Evolutionary conservation across 106 monocot species (phyloP), one percentile per base, ranked within the genome.

Genomic region (Apostasia shenzhenica): DNA sequence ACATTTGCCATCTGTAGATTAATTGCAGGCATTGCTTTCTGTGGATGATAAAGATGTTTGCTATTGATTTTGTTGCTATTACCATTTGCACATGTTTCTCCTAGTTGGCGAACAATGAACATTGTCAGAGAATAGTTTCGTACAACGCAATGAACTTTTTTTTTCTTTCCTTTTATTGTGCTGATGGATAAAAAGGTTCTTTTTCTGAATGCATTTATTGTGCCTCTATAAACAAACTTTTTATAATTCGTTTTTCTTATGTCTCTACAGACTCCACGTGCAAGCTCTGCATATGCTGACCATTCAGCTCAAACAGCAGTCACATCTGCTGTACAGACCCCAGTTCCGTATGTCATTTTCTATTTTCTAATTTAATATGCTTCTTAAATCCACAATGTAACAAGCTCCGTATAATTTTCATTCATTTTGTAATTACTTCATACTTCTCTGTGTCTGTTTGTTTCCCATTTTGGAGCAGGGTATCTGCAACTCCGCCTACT

Each of bases 401-500:
- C 26, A 26, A 26, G 26, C 26, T 26, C 26, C 26, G 26, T 26
- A 26, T 26, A 26, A 26, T 26, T 26, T 26, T 26, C 26, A 26
- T 26, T 26, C 26, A 26, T 26, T 26, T 26, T 26, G 26, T 26
- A 26, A 26, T 62, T 62, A 59, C 6, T 4, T 63, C 45, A 4
- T 62, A 9, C 13, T 14, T 5, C 44, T 63, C 41, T 14, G 45
- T 46, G n/a, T 14, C 44, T 63, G 14, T 3, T 65, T 49, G 6
- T 4, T 65, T 65, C 37, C 48, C 43, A 65, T 65, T 26, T 47
- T 65, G 65, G 48, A 49, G 48, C 49, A 65, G 65, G 48, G 14
- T 65, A 14, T 14, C 5, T 43, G n/a, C 65, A 14, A 12, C 48
- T 2, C 43, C 65, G 48, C 65, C 48, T 48, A 47, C 65, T 65